Percentiles rank a stretch among this genome's conserved stretches.
phyloP scores from a whole-genome alignment of 495 filamentous ascomycete species.

The Immersiella caudata region DNA sequence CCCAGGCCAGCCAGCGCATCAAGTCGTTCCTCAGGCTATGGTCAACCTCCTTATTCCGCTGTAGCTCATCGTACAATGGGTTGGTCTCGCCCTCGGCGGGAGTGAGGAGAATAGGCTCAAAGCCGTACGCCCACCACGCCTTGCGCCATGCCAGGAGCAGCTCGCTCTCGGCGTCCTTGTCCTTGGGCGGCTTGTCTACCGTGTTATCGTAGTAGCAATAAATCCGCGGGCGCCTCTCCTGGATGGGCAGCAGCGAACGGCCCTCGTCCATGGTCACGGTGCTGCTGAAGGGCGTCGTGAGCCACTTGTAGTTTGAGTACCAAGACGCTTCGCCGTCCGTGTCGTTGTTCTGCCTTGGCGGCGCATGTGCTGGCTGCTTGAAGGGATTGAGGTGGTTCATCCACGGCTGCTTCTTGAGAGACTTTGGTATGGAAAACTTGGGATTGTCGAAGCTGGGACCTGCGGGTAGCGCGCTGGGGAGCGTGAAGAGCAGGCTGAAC shows the following conservation, averaged over 20 bases:
- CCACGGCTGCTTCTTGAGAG: conserved; percentile 47
- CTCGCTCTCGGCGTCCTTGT: conserved; percentile 71
- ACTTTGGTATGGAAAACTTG: conserved; percentile 49
- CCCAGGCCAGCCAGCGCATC: conserved; percentile 90
- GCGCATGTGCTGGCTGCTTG: conserved; percentile 70
- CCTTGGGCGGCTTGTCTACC: conserved; percentile 60
- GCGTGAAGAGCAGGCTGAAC: conserved; percentile 51
- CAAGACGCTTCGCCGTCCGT: conserved; percentile 77
- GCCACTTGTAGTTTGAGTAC: conserved; percentile 88
- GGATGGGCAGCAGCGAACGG: conserved; percentile 81
- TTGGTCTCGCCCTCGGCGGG: conserved; percentile 84
- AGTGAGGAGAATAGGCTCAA: conserved; percentile 80
- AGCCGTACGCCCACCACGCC: conserved; percentile 93
- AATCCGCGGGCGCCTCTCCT: conserved; percentile 71
- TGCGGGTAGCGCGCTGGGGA: conserved; percentile 47
- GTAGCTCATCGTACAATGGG: conserved; percentile 71
- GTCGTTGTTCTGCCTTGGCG: conserved; percentile 73
- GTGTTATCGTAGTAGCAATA: conserved; percentile 90
- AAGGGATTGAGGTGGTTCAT: conserved; percentile 59
- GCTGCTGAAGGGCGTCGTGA: conserved; percentile 80
- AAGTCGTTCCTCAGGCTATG: conserved; percentile 69
- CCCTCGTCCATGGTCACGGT: conserved; percentile 83
- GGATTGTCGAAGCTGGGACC: conserved; percentile 44
- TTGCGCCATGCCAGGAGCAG: conserved; percentile 85
- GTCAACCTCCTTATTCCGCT: conserved; percentile 55